Evolutionary conservation across 257 asterid genomes (phyloP).

Genomic region (Hygrophila difformis): DNA sequence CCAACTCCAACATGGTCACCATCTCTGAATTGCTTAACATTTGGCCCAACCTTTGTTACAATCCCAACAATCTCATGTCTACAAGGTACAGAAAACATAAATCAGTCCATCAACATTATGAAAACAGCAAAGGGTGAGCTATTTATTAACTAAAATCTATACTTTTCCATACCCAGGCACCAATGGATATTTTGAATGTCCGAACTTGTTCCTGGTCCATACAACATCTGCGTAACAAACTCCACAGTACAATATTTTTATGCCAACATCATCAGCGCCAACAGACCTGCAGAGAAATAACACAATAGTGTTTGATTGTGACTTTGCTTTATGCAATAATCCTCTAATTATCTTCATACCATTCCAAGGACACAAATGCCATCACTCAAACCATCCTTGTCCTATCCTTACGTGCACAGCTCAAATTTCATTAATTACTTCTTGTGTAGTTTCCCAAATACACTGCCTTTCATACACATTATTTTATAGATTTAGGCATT

Average conservation of each 20-base stretch:
- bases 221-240: conserved; percentile 79
- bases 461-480: too few species aligned
- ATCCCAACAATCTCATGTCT: conserved; percentile 32
- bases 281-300: conserved; percentile 39
- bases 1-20: conserved; percentile 61
- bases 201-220: conserved; percentile 59
- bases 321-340: too few species aligned
- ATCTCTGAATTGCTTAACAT: too few species aligned
- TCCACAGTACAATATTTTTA: conserved; percentile 63
- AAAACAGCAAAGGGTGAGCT: not conserved
- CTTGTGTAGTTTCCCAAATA: too few species aligned
- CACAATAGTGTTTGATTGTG: too few species aligned
- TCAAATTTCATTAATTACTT: too few species aligned
- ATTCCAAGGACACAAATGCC: too few species aligned
- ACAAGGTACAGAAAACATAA: conserved; percentile 6
- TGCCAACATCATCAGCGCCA: conserved; percentile 57
- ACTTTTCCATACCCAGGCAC: conserved; percentile 73
- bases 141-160: conserved; percentile 3
- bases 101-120: not conserved
- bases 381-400: too few species aligned
- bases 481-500: too few species aligned
- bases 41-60: too few species aligned
- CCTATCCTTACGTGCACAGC: too few species aligned
- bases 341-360: too few species aligned
- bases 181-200: conserved; percentile 68